Percentiles rank a stretch among this genome's conserved stretches.
Evolutionary conservation across 2,329 filamentous ascomycete genomes (phyloP).

Genomic region (Fusarium lateritium): DNA sequence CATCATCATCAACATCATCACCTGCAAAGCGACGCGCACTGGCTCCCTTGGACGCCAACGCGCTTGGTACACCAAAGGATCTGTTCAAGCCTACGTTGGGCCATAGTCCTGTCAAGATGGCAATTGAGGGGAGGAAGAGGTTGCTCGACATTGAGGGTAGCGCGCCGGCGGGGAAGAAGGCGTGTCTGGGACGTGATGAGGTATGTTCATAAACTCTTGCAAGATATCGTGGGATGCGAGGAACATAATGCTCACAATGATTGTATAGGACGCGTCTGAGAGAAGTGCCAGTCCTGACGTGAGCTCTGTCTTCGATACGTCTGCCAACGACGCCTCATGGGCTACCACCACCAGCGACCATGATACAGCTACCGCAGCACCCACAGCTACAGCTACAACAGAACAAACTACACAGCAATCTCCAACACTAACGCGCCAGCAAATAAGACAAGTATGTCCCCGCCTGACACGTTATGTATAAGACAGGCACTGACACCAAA

Average conservation of each 20-base stretch:
- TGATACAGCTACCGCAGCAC: slow-evolving; percentile 49
- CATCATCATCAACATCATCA: slow-evolving; percentile 49
- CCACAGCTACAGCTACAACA: slow-evolving; percentile 17
- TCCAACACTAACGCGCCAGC: slow-evolving; percentile 63
- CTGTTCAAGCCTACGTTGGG: slow-evolving; percentile 41
- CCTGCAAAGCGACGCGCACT: slow-evolving; percentile 66
- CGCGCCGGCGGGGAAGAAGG: slow-evolving; percentile 52
- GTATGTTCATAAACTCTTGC: slow-evolving; percentile 35
- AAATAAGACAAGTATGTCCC: slow-evolving; percentile 64
- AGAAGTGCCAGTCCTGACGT: slow-evolving; percentile 58
- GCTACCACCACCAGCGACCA: slow-evolving; percentile 66
- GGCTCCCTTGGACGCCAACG: slow-evolving; percentile 63
- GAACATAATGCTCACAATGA: slow-evolving; percentile 13
- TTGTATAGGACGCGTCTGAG: slow-evolving; percentile 47
- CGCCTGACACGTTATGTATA: background rate
- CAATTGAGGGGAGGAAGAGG: slow-evolving; percentile 50
- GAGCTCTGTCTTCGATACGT: slow-evolving; percentile 67
- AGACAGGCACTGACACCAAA: slow-evolving; percentile 12
- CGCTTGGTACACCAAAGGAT: slow-evolving; percentile 52
- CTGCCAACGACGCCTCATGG: slow-evolving; percentile 63
- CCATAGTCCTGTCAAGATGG: slow-evolving; percentile 46
- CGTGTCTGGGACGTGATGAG: slow-evolving; percentile 53
- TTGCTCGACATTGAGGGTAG: slow-evolving; percentile 46
- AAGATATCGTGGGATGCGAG: background rate
- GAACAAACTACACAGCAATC: slow-evolving; percentile 20